Conservation (phyloP, 2,329 filamentous ascomycete genomes). For the Phaeoacremonium minimum region DNA sequence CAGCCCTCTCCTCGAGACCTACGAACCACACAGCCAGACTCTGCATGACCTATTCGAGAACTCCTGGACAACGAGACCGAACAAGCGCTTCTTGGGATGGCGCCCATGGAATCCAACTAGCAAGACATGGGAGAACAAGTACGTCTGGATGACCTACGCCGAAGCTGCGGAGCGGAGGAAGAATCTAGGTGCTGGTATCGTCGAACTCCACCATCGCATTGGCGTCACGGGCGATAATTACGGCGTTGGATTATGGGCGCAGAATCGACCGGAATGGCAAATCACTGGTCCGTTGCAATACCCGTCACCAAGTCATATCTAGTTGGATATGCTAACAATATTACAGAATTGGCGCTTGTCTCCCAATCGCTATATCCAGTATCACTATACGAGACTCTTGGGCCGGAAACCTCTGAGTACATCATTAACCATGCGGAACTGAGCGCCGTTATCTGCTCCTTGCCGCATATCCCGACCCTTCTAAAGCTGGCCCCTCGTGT, state of each 20-base stretch:
- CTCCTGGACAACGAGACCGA: constrained; percentile 57
- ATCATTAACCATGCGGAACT: constrained; percentile 90
- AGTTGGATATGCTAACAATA: constrained; percentile 2
- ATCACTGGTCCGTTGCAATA: constrained; percentile 56
- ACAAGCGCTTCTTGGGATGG: constrained; percentile 71
- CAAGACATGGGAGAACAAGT: constrained; percentile 69
- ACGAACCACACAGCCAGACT: constrained; percentile 68
- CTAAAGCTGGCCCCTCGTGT: constrained; percentile 74
- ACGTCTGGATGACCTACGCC: constrained; percentile 78
- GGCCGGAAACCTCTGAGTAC: constrained; percentile 86
- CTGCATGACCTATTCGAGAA: constrained; percentile 78
- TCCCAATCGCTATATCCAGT: constrained; percentile 87
- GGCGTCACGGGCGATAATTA: constrained; percentile 65
- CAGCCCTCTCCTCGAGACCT: constrained; percentile 63
- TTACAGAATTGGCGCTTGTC: constrained; percentile 73
- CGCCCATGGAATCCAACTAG: constrained; percentile 73
- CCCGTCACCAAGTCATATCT: no score
- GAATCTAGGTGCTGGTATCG: constrained; percentile 80
- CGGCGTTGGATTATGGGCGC: constrained; percentile 79
- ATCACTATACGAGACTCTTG: constrained; percentile 93
- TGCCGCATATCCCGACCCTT: constrained; percentile 76
- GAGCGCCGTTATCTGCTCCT: constrained; percentile 68
- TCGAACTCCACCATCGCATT: constrained; percentile 72
- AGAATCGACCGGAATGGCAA: constrained; percentile 87
- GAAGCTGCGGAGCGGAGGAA: constrained; percentile 75